A percentile compares a stretch with the other conserved stretches of the same genome.
These are phyloP conservation scores for Strigomonas galati DNA, from an alignment of 208 protist genomes.

Conservation along the genomic window DNA sequence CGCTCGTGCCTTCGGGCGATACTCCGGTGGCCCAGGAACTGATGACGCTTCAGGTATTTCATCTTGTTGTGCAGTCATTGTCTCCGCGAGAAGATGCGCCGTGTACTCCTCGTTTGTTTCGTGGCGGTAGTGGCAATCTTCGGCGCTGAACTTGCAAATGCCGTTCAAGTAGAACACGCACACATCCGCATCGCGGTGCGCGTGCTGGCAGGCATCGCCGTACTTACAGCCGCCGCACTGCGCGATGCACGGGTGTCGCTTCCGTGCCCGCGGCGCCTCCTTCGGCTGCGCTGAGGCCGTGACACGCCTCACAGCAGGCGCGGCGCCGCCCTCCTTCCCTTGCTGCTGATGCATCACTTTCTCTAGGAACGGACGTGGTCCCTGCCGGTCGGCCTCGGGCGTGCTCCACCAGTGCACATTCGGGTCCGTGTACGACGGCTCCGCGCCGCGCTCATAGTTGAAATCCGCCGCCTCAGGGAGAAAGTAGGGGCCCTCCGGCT, in stretches of 20 bases:
- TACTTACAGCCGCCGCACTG: conserved; percentile 77
- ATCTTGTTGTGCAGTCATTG: background rate
- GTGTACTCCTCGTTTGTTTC: conserved; percentile 47
- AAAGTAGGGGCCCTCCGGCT: background rate
- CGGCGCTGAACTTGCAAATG: conserved; percentile 37
- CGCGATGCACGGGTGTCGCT: conserved; percentile 61
- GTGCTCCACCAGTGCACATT: background rate
- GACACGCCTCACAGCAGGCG: background rate
- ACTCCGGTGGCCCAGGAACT: background rate
- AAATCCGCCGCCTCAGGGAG: conserved; percentile 26
- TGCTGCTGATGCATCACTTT: conserved; percentile 1
- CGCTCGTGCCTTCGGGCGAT: background rate
- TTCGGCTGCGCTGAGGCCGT: background rate
- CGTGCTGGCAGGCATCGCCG: conserved; percentile 51
- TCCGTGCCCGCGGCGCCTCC: conserved; percentile 5
- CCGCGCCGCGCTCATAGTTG: conserved; percentile 32
- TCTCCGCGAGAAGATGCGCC: conserved; percentile 11
- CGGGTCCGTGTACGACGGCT: conserved; percentile 32
- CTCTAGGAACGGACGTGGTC: conserved; percentile 33
- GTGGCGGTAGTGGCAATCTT: conserved; percentile 58
- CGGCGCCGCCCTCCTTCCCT: background rate
- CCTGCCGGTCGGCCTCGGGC: background rate
- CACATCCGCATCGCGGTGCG: conserved; percentile 59
- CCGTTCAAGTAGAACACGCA: conserved; percentile 68
- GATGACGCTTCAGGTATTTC: background rate